Base-by-base conservation (phyloP, 805 yeast species). In the Ogataea nakhonphanomensis region DNA sequence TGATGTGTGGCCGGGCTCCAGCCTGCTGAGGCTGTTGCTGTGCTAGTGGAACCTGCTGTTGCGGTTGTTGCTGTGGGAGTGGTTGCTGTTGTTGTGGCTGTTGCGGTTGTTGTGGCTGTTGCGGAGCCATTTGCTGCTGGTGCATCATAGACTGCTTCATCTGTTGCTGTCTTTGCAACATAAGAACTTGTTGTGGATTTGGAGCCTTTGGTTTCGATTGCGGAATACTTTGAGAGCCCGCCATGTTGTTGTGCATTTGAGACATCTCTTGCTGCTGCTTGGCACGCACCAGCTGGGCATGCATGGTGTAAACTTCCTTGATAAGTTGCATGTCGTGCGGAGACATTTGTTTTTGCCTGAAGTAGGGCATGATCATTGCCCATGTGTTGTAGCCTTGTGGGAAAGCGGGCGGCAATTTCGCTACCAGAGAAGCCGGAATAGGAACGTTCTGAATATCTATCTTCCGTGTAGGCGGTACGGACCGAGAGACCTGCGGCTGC, bases 361-460 rank as follows among this genome's bases (percentile, higher is more conserved):
- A 74, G 50, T 80, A 72, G 30, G 80, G 82, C 59, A 80, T 77
- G 22, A 87, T 78, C 56, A 80, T 85, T 15, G 78, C 76, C 96
- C 96, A 89, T 6, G 95, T 85, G 50, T 75, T 81, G 22, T 81
- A 81, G 35, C 79, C 82, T 10, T 81, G 81, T 0, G 96, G 96
- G 25, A 87, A 67, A 7, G 54, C 47, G 33, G 76, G 81, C 8
- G 95, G 95, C 33, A 87, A 74, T 52, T 76, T 76, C 38, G 73
- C 69, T 14, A 87, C 62, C 20, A 87, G 59, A 2, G 78, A 75
- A 11, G 74, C 75, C 0, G 95, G 95, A 36, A 89, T 86, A 3
- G 86, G 88, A 2, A 78, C 65, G 30, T 76, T 78, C 46, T 81
- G 76, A 56, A 85, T 64, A 41, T 71, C 75, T 23, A 68, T 54